A percentile compares a stretch with the other conserved stretches of the same genome.
Conservation (phyloP, 192 early-diverging fungal genomes). For the Coemansia asiatica region DNA sequence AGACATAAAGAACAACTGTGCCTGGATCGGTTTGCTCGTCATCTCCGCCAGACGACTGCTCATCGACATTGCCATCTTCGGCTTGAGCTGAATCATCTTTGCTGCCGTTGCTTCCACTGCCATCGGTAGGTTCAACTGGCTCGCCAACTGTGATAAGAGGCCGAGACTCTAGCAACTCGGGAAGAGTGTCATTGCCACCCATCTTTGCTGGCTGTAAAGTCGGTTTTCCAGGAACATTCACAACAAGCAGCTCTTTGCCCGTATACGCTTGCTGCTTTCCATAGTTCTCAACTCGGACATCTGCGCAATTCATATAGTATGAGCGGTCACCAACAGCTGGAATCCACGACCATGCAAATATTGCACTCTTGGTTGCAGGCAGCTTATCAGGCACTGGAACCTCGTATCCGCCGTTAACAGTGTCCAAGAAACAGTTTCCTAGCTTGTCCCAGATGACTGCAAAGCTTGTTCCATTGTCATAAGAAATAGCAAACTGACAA, state of each 20-base stretch:
- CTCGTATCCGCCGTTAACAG: slow-evolving; percentile 40
- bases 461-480: slow-evolving; percentile 57
- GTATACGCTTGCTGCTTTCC: slow-evolving; percentile 39
- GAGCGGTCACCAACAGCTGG: slow-evolving; percentile 17
- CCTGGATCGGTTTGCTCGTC: slow-evolving; percentile 13
- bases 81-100: not conserved
- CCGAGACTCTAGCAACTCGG: slow-evolving; percentile 23
- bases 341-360: slow-evolving; percentile 57
- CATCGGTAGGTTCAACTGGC: slow-evolving; percentile 3
- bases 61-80: not conserved
- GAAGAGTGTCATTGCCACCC: slow-evolving; percentile 18
- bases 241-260: slow-evolving; percentile 44
- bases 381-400: slow-evolving; percentile 57
- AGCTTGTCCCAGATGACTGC: slow-evolving; percentile 61
- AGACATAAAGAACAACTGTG: slow-evolving; percentile 37
- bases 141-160: slow-evolving; percentile 36
- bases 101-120: not conserved
- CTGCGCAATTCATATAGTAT: slow-evolving; percentile 51
- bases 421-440: slow-evolving; percentile 46
- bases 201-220: slow-evolving; percentile 20
- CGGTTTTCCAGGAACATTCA: slow-evolving; percentile 42
- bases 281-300: slow-evolving; percentile 47
- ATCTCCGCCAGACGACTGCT: slow-evolving; percentile 4
- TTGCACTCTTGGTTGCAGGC: slow-evolving; percentile 55
- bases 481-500: slow-evolving; percentile 51